Conservation (phyloP, 768 basidiomycete genomes). For the Mycena vulgaris region DNA sequence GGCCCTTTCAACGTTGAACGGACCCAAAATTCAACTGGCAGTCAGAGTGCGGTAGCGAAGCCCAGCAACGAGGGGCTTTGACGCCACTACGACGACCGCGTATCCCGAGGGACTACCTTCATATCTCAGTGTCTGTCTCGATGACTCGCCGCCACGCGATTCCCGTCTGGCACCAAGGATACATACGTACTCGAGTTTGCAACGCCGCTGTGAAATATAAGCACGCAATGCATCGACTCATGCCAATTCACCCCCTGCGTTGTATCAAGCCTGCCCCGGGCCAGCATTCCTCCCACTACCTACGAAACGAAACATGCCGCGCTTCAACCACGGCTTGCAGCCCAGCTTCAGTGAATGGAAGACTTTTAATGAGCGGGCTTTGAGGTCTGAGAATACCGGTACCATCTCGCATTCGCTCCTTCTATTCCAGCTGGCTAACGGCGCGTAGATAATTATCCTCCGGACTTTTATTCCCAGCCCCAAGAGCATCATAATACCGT, state of each 20-base stretch:
- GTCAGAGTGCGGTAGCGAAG: background rate
- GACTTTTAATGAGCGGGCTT: background rate
- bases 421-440: background rate
- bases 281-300: background rate
- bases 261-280: background rate
- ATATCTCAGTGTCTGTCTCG: background rate
- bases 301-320: conserved; percentile 26
- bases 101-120: conserved; percentile 27
- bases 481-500: background rate
- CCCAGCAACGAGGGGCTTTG: conserved; percentile 13
- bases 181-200: conserved; percentile 33
- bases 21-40: no score
- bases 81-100: background rate
- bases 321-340: conserved; percentile 5
- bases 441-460: background rate
- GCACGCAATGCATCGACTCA: conserved; percentile 14
- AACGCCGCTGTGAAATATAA: conserved; percentile 20
- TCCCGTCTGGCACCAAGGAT: conserved; percentile 29
- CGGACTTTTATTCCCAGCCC: no score
- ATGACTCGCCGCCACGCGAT: conserved; percentile 30
- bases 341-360: no score
- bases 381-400: background rate
- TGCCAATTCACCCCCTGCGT: background rate
- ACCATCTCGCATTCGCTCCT: background rate
- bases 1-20: no score